A percentile compares a stretch with the other conserved stretches of the same genome.
Conservation (phyloP, 768 basidiomycete species). For the Termitomyces bulborhizus region DNA sequence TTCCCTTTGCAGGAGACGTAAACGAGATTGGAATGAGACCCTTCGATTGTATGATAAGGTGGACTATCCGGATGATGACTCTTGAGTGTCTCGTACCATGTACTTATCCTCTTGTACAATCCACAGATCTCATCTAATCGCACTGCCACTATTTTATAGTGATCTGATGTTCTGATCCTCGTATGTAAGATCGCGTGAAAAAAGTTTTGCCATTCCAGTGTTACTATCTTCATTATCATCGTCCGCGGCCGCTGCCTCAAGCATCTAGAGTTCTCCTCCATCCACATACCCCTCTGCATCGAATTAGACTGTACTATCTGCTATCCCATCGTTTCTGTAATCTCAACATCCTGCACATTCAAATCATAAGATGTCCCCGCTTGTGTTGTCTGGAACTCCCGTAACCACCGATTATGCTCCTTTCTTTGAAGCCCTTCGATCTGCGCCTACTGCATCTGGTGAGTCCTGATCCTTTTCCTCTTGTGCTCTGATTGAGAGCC, state of each 20-base stretch:
- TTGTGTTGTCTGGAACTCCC: not conserved
- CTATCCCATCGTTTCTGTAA: constrained; percentile 10
- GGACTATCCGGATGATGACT: constrained; percentile 62
- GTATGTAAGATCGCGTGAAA: constrained; percentile 4
- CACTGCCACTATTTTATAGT: constrained; percentile 5
- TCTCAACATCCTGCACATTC: constrained; percentile 1
- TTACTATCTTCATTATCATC: constrained; percentile 1
- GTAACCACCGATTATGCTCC: constrained; percentile 32
- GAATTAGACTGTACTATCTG: constrained; percentile 6
- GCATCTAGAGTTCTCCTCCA: not conserved
- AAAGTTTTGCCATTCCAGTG: constrained; percentile 5
- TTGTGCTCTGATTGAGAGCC: constrained; percentile 4
- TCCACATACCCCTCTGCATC: constrained; percentile 5
- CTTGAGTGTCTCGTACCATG: not conserved
- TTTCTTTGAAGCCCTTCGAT: constrained; percentile 44
- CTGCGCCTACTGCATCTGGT: constrained; percentile 62
- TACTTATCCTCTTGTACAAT: no score
- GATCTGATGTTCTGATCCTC: not conserved
- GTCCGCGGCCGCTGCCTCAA: constrained; percentile 2
- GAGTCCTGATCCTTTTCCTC: constrained; percentile 9
- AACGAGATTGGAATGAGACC: constrained; percentile 89
- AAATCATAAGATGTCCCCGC: not conserved
- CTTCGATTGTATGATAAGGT: constrained; percentile 75
- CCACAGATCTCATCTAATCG: not conserved
- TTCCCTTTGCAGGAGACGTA: constrained; percentile 69